A percentile compares a stretch with the other conserved stretches of the same genome.
Evolutionary conservation across 148 eudicot species (phyloP).

Genomic region (Vaccinium corymbosum): DNA sequence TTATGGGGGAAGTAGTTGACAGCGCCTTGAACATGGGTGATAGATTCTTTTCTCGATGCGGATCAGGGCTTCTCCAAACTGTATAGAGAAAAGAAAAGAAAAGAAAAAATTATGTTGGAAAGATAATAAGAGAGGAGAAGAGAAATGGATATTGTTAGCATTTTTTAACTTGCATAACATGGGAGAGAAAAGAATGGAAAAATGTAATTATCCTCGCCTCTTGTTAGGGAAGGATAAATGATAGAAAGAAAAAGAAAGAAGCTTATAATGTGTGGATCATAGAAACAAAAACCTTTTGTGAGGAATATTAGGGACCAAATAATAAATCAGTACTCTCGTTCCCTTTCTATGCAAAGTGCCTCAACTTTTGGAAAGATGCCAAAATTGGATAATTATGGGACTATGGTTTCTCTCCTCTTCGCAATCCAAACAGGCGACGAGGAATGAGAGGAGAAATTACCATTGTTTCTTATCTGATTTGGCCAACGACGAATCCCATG

Average conservation of each 20-base stretch:
- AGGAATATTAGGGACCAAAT: not conserved
- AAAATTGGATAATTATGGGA: conserved; percentile 38
- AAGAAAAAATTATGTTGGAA: conserved; percentile 17
- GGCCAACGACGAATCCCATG: conserved; percentile 86
- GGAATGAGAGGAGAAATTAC: conserved; percentile 51
- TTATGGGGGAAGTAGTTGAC: not conserved
- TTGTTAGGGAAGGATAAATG: not conserved
- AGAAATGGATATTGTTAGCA: conserved; percentile 25
- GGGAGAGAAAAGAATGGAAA: not conserved
- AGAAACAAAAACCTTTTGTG: not conserved
- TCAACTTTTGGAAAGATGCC: not conserved
- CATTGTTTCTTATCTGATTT: conserved; percentile 70
- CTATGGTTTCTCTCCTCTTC: too few relatives aligned
- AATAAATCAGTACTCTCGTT: not conserved
- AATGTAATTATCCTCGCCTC: not conserved
- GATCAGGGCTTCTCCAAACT: conserved; percentile 32
- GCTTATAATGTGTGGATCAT: not conserved
- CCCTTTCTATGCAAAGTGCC: not conserved
- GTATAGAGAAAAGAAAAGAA: conserved; percentile 28
- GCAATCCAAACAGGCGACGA: too few relatives aligned
- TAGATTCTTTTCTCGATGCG: conserved; percentile 34
- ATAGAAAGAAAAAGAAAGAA: not conserved
- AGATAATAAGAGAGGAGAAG: conserved; percentile 44
- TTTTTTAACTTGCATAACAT: not conserved
- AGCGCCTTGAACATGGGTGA: not conserved